Percentiles rank a stretch among this genome's conserved stretches.
Evolutionary conservation across 805 yeast species (phyloP).

Genomic region (Sugiyamaella americana): DNA sequence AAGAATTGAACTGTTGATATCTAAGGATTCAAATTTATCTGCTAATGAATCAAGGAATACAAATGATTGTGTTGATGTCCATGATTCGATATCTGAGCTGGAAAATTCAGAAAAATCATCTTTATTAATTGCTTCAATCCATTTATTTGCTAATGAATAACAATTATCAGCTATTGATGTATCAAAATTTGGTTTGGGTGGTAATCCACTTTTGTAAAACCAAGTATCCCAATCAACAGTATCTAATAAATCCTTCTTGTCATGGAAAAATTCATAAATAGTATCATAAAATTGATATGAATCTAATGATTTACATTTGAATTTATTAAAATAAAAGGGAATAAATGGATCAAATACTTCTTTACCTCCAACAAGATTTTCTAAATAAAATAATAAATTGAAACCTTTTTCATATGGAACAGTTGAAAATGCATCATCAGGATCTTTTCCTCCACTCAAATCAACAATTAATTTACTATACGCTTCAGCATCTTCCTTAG

Average conservation of each 20-base stretch:
- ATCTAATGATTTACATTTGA: conserved; percentile 66
- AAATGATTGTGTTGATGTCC: conserved; percentile 70
- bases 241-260: conserved; percentile 46
- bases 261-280: conserved; percentile 55
- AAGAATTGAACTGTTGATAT: conserved; percentile 29
- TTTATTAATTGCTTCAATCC: conserved; percentile 43
- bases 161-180: conserved; percentile 73
- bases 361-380: conserved; percentile 58
- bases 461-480: conserved; percentile 65
- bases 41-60: conserved; percentile 69
- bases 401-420: conserved; percentile 93
- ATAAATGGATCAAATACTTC: conserved; percentile 71
- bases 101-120: conserved; percentile 34
- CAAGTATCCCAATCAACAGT: conserved; percentile 79
- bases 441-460: conserved; percentile 64
- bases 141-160: conserved; percentile 54
- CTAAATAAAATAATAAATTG: conserved; percentile 69
- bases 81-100: conserved; percentile 45
- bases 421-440: conserved; percentile 82
- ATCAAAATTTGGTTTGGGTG: conserved; percentile 79
- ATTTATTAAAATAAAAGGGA: conserved; percentile 66
- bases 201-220: conserved; percentile 79
- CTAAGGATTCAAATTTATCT: conserved; percentile 35
- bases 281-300: conserved; percentile 75
- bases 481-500: conserved; percentile 36